phyloP scores from a whole-genome alignment of 2,329 filamentous ascomycete genomes.

The Pseudofabraea citricarpa region DNA sequence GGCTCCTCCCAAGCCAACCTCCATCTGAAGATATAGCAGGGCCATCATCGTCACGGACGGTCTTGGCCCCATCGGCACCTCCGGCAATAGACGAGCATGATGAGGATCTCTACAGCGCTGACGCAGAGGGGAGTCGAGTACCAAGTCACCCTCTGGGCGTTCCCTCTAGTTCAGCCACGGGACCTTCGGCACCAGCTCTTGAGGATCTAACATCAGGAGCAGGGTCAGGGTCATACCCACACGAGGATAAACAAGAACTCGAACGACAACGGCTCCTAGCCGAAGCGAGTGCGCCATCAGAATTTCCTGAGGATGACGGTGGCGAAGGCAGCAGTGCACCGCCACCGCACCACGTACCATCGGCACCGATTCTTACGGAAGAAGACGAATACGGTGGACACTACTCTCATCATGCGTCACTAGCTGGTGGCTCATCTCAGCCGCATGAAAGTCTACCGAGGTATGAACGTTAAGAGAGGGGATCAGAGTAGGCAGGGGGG shows the following conservation, averaged over 20 bases:
- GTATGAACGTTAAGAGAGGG: constrained; percentile 25
- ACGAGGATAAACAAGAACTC: constrained; percentile 69
- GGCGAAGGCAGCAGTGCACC: constrained; percentile 22
- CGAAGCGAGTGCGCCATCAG: constrained; percentile 47
- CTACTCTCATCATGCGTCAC: constrained; percentile 14
- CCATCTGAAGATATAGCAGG: constrained; percentile 41
- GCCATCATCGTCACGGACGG: constrained; percentile 33
- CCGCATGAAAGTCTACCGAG: constrained; percentile 24
- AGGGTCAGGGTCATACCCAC: constrained; percentile 16
- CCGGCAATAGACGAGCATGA: constrained; percentile 23
- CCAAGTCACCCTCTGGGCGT: constrained; percentile 4
- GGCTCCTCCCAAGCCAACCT: constrained; percentile 76
- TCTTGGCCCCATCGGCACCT: constrained; percentile 35
- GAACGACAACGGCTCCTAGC: constrained; percentile 49
- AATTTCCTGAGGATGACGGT: constrained; percentile 44
- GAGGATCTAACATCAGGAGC: constrained; percentile 16
- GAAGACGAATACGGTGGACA: constrained; percentile 42
- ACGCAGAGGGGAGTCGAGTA: constrained; percentile 30
- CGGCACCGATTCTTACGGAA: constrained; percentile 53
- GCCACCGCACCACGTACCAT: constrained; percentile 36
- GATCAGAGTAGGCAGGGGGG: no score
- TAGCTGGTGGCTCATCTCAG: constrained; percentile 5
- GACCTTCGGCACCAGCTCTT: constrained; percentile 18
- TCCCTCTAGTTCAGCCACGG: background rate
- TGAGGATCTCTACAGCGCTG: constrained; percentile 48